Evolutionary conservation across 192 early-diverging fungal species (phyloP).

Genomic region (Coemansia sp.): DNA sequence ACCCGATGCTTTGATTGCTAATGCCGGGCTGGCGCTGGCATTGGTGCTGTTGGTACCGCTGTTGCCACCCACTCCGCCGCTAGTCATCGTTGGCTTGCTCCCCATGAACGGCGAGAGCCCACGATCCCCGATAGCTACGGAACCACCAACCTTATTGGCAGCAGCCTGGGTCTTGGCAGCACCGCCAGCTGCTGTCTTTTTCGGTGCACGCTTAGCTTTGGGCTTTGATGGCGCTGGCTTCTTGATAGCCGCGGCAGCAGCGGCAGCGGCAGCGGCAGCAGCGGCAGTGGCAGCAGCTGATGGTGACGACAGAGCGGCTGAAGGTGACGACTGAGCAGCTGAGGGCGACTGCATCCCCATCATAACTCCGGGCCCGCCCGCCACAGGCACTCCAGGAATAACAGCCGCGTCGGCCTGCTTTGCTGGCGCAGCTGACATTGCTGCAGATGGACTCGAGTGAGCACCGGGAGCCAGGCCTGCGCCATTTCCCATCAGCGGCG

Average conservation of each 20-base stretch:
- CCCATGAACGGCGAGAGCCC: background rate
- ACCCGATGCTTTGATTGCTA: constrained; percentile 19
- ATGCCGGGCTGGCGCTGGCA: constrained; percentile 24
- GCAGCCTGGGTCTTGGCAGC: constrained; percentile 1
- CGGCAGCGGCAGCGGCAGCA: background rate
- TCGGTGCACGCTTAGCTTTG: constrained; percentile 26
- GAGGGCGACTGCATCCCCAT: background rate
- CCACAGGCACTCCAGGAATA: background rate
- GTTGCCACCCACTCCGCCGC: background rate
- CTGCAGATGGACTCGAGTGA: background rate
- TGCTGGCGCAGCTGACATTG: background rate
- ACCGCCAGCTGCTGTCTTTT: constrained; percentile 19
- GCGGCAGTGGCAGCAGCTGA: background rate
- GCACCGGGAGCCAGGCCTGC: background rate
- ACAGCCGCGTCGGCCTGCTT: background rate
- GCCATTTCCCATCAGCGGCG: background rate
- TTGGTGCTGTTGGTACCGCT: constrained; percentile 8
- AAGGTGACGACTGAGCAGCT: background rate
- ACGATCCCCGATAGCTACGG: background rate
- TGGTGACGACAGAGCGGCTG: background rate
- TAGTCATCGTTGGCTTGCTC: background rate
- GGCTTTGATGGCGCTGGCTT: constrained; percentile 23
- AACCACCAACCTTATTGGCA: background rate
- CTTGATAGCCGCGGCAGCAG: constrained; percentile 16
- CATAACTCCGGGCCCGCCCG: background rate